Percentiles rank a stretch among this genome's conserved stretches.
These are phyloP conservation scores for Chlorella sorokiniana DNA, from an alignment of 139 green algal genomes.

Conservation along the genomic window DNA sequence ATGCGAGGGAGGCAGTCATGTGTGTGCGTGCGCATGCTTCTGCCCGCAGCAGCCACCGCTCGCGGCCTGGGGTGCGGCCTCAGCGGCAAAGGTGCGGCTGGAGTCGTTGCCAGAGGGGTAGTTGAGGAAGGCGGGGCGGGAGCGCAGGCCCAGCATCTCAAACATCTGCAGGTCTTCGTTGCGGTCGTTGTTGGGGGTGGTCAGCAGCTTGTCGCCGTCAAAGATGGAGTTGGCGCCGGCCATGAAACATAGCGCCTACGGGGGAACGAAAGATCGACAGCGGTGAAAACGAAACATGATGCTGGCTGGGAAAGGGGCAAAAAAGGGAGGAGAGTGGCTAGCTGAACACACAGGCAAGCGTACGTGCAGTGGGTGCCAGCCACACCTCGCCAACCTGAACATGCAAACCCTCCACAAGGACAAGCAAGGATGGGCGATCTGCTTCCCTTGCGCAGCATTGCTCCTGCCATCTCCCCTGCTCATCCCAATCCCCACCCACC, in stretches of 20 bases:
- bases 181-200: constrained; percentile 94
- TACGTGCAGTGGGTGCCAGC: not conserved
- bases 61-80: not conserved
- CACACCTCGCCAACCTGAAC: no score
- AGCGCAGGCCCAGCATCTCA: constrained; percentile 76
- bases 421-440: constrained; percentile 43
- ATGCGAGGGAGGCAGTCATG: not conserved
- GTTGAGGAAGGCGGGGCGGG: constrained; percentile 81
- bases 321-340: not conserved
- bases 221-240: constrained; percentile 99
- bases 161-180: constrained; percentile 81
- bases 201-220: constrained; percentile 97
- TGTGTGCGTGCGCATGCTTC: constrained; percentile 13
- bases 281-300: no score
- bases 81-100: not conserved
- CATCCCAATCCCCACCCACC: not conserved
- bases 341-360: no score
- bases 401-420: no score
- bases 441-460: no score
- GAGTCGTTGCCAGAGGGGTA: constrained; percentile 67
- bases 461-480: not conserved
- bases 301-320: no score
- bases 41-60: constrained; percentile 19
- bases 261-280: not conserved
- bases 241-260: constrained; percentile 95